These are phyloP conservation scores for Blastobotrys apis DNA, from an alignment of 1,139 yeast genomes.

Conservation along the genomic window DNA sequence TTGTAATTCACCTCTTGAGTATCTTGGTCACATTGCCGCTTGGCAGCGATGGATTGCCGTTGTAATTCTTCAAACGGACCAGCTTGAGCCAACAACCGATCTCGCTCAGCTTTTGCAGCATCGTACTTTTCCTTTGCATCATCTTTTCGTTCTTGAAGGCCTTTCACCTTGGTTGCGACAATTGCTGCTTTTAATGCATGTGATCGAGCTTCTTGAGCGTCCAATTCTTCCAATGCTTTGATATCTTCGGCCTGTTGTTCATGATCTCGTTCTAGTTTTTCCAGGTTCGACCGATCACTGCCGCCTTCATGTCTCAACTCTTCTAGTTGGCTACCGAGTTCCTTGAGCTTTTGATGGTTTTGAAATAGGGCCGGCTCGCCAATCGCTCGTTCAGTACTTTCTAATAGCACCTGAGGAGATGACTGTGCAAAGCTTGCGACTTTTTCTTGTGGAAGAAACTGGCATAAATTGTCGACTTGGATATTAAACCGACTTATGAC, in stretches of 20 bases:
- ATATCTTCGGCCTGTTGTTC: conserved; percentile 17
- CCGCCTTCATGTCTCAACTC: conserved; percentile 10
- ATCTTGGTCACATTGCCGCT: no score
- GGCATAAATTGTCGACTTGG: conserved; percentile 88
- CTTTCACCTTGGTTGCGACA: conserved; percentile 1
- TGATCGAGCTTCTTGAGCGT: conserved; percentile 20
- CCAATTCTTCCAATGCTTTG: conserved; percentile 3
- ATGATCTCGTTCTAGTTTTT: conserved; percentile 38
- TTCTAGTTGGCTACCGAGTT: conserved; percentile 23
- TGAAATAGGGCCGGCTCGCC: conserved; percentile 56
- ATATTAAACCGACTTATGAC: conserved; percentile 55
- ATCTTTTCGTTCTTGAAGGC: not conserved
- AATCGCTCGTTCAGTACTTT: conserved; percentile 79
- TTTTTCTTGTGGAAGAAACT: conserved; percentile 90
- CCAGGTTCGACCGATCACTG: conserved; percentile 12
- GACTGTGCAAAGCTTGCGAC: conserved; percentile 89
- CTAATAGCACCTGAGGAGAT: conserved; percentile 66
- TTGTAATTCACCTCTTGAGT: no score
- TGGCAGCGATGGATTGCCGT: no score
- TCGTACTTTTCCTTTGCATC: conserved; percentile 38
- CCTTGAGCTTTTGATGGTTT: conserved; percentile 55
- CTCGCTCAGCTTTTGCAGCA: conserved; percentile 37
- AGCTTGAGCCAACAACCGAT: conserved; percentile 17
- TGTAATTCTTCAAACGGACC: conserved; percentile 6
- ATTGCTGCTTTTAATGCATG: conserved; percentile 2